Conservation (phyloP, 345 rosid genomes). For the Dovyalis caffra region DNA sequence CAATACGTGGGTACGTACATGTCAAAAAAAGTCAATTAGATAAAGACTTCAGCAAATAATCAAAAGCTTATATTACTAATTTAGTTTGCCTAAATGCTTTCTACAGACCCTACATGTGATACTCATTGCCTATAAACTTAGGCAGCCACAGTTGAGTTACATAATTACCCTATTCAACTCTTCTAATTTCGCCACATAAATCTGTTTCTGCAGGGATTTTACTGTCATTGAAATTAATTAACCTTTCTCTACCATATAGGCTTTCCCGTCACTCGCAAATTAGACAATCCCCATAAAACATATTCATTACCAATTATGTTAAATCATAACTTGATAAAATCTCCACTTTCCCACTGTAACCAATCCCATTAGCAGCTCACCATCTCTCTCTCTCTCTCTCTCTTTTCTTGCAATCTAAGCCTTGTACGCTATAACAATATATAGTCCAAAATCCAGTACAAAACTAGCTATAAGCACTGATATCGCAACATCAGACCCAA, state of each 20-base stretch:
- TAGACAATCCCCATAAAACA: background rate
- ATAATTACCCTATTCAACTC: background rate
- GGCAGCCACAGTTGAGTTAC: background rate
- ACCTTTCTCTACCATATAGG: background rate
- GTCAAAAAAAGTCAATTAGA: background rate
- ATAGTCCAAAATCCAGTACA: slow-evolving; percentile 12
- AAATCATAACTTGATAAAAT: slow-evolving; percentile 30
- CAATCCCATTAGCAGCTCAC: background rate
- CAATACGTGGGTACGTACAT: background rate
- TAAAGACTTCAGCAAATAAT: background rate
- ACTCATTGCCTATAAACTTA: background rate
- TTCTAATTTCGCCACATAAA: background rate
- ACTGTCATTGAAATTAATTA: background rate
- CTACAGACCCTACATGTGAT: background rate
- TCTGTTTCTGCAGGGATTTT: background rate
- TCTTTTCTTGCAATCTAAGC: slow-evolving; percentile 61
- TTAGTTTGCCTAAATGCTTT: no score
- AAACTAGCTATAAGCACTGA: background rate
- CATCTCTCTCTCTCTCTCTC: background rate
- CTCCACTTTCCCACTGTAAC: background rate
- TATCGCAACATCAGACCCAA: background rate
- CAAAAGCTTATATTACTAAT: no score
- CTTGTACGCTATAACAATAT: slow-evolving; percentile 15
- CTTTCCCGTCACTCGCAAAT: background rate
- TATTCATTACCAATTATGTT: slow-evolving; percentile 30